Base-by-base conservation (phyloP, 768 basidiomycete species). In the Leucosporidium yakuticum region DNA sequence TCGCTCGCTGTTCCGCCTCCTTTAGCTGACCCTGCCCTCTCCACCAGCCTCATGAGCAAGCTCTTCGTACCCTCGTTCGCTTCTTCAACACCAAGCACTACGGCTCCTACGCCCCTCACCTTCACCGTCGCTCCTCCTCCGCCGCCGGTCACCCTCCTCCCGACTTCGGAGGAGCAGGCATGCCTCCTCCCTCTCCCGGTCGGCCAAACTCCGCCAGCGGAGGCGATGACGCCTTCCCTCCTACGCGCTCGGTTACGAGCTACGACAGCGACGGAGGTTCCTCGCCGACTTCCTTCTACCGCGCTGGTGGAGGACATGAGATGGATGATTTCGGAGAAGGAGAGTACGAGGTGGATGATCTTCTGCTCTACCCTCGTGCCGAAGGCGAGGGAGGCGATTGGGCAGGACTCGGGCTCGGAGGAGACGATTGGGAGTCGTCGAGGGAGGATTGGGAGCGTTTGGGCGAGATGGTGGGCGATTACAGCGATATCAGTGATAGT, bases 51-150 rank as follows among this genome's bases (percentile, higher is more conserved):
- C 93, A 97, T 82, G 95, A 99, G 78, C 88, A 91, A 76, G 92
- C 95, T 17, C 83, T 98, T 32, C 87, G 96, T 23, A 88, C 91
- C 70, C 84, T 99, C 31, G 90, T 97, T 69, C 90, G 92, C 75
- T 98, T 97, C 79, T 99, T 98, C 78, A 97, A 98, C 80, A 90
- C 84, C 69, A 88, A 90, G 75, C 85, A 93, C 70, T 98, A 97
- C 78, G 89, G 89, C 31, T 80, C 84, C 19, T 69, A 55, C 63
- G 73, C 74, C 4, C 73, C 76, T n/a, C 80, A 82, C 50, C 83
- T 83, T 64, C 85, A 95, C 77, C 84, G 89, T 60, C 85, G 91
- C 63, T 85, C 90, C 6, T 87, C 88, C 85, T 75, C 84, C 85
- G 79, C 91, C 51, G 85, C 87, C 31, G 84, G 85, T 65, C 83